Conservation (phyloP, 2,329 filamentous ascomycete species). For the Fonsecaea pugnacius region DNA sequence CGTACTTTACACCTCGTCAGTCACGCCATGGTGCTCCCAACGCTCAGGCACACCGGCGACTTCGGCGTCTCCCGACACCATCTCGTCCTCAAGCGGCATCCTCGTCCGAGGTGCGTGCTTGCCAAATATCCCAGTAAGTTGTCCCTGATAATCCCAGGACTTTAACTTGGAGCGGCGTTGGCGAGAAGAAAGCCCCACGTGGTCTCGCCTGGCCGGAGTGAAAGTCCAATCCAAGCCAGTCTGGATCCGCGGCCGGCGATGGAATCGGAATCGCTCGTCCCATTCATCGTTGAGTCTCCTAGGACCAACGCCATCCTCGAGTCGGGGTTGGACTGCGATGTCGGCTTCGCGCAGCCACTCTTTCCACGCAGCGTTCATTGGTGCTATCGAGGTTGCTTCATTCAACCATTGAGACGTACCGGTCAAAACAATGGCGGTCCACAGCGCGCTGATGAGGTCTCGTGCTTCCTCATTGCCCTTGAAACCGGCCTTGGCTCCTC, state of each 20-base stretch:
- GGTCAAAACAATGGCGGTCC: constrained; percentile 54
- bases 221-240: constrained; percentile 17
- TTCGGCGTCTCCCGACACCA: neutral
- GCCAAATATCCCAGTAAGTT: constrained; percentile 8
- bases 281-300: constrained; percentile 13
- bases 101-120: constrained; percentile 4
- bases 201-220: constrained; percentile 4
- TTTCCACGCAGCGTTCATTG: constrained; percentile 47
- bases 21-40: neutral
- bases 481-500: constrained; percentile 11
- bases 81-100: constrained; percentile 7
- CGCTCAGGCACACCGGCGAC: neutral
- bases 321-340: constrained; percentile 8
- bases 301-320: neutral
- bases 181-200: neutral
- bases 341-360: constrained; percentile 47
- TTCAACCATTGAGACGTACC: constrained; percentile 48
- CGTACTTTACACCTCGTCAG: neutral
- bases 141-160: constrained; percentile 13
- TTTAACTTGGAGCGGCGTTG: constrained; percentile 15
- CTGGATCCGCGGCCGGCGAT: constrained; percentile 17
- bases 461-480: constrained; percentile 24
- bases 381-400: constrained; percentile 43
- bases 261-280: constrained; percentile 5
- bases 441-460: constrained; percentile 53